phyloP scores from a whole-genome alignment of 1,139 yeast genomes.

The Lodderomyces oxycetoniae region DNA sequence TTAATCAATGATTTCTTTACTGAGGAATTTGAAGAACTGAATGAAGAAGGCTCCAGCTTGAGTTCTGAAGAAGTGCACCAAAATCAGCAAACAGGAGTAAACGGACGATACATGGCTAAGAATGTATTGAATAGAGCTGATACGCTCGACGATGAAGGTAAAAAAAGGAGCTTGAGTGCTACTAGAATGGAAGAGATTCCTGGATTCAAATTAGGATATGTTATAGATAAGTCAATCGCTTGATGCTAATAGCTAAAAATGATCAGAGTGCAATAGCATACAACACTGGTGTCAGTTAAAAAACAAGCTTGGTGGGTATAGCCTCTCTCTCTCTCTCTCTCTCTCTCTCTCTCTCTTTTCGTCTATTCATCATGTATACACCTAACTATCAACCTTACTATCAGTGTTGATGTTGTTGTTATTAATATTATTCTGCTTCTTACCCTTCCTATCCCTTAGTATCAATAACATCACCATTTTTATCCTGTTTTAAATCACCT shows the following conservation, averaged over 20 bases:
- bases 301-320: no score
- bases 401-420: no score
- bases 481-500: constrained; percentile 25
- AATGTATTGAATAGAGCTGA: no score
- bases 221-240: no score
- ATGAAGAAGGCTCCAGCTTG: constrained; percentile 4
- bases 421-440: not conserved
- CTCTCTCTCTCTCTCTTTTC: not conserved
- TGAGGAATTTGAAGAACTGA: constrained; percentile 2
- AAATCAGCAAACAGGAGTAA: constrained; percentile 12
- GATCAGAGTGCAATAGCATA: no score
- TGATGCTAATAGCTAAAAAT: no score
- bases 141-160: not conserved
- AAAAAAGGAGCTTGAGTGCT: constrained; percentile 8
- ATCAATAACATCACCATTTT: constrained; percentile 16
- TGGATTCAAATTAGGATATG: constrained; percentile 20
- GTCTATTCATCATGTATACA: no score
- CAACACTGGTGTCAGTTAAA: no score
- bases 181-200: constrained; percentile 12
- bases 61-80: constrained; percentile 4
- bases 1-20: constrained; percentile 12
- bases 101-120: not conserved
- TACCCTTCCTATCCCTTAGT: constrained; percentile 12
- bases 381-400: no score
- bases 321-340: not conserved